phyloP scores from a whole-genome alignment of 805 yeast genomes.

The Cyberlindnera xylosilytica region DNA sequence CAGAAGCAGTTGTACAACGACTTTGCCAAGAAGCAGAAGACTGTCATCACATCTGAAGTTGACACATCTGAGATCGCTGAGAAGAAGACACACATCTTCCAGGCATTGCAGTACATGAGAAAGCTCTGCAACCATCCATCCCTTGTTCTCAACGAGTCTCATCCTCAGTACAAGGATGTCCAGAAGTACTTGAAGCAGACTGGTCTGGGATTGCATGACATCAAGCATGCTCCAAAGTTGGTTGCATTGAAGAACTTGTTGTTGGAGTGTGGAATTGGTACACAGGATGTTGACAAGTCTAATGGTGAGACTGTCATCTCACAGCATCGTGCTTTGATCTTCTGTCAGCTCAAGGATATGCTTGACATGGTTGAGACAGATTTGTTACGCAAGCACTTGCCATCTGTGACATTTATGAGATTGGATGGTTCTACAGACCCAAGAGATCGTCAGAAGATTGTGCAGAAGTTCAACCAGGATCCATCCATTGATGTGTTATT shows the following conservation, averaged over 20 bases:
- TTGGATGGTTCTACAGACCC: conserved; percentile 95
- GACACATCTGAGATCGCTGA: conserved; percentile 43
- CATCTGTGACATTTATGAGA: conserved; percentile 89
- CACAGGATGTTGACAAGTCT: conserved; percentile 35
- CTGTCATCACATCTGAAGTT: conserved; percentile 63
- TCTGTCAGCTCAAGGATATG: conserved; percentile 98
- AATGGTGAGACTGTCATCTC: conserved; percentile 61
- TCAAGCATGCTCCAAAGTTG: conserved; percentile 88
- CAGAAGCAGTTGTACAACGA: conserved; percentile 87
- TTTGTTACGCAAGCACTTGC: conserved; percentile 76
- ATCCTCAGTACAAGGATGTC: conserved; percentile 79
- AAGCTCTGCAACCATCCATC: conserved; percentile 97
- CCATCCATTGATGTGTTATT: conserved; percentile 93
- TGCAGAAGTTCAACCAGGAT: conserved; percentile 87
- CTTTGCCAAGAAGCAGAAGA: conserved; percentile 83
- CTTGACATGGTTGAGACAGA: conserved; percentile 93
- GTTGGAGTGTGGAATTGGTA: conserved; percentile 85
- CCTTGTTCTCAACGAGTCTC: conserved; percentile 74
- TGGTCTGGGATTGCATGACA: conserved; percentile 60
- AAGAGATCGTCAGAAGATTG: conserved; percentile 85
- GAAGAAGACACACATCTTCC: conserved; percentile 90
- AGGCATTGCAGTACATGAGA: conserved; percentile 95
- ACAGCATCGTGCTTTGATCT: conserved; percentile 91
- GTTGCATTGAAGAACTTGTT: conserved; percentile 76
- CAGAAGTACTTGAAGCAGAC: conserved; percentile 54